Evolutionary conservation across 306 rosid species (phyloP).

Genomic region (Luffa acutangula): DNA sequence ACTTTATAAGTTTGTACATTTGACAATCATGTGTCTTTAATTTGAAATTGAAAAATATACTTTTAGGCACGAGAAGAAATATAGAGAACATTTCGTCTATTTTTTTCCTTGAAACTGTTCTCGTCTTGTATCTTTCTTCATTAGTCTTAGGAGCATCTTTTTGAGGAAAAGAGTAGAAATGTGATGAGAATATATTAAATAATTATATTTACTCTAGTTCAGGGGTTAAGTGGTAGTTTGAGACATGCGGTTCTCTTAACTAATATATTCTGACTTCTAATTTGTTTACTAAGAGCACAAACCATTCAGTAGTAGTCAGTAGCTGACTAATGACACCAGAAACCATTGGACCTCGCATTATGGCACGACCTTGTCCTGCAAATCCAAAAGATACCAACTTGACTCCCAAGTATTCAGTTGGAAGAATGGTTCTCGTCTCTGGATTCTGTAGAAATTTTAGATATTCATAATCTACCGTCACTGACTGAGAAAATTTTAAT

Average conservation of each 20-base stretch:
- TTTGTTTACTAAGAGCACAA: slow-evolving; percentile 13
- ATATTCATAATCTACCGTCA: slow-evolving; percentile 19
- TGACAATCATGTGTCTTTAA: background rate
- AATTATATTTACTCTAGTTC: background rate
- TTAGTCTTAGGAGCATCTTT: background rate
- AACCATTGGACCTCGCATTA: slow-evolving; percentile 99
- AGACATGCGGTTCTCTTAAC: background rate
- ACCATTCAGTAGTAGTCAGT: slow-evolving; percentile 92
- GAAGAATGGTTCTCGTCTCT: slow-evolving; percentile 74
- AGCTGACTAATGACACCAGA: slow-evolving; percentile 93
- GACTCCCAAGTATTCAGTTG: slow-evolving; percentile 90
- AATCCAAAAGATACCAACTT: slow-evolving; percentile 96
- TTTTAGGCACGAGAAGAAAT: slow-evolving; percentile 5
- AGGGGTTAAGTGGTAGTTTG: background rate
- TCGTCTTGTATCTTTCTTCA: background rate
- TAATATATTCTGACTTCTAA: background rate
- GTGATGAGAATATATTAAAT: background rate
- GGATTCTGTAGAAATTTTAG: slow-evolving; percentile 42
- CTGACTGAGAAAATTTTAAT: slow-evolving; percentile 12
- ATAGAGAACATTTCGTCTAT: slow-evolving; percentile 2
- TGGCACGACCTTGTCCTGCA: slow-evolving; percentile 95
- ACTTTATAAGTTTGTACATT: background rate
- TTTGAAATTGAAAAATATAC: background rate
- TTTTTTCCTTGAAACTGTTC: background rate
- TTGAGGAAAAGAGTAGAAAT: background rate